Evolutionary conservation across 2,329 filamentous ascomycete species (phyloP).

Genomic region (Ceratocystis diversiconidia): DNA sequence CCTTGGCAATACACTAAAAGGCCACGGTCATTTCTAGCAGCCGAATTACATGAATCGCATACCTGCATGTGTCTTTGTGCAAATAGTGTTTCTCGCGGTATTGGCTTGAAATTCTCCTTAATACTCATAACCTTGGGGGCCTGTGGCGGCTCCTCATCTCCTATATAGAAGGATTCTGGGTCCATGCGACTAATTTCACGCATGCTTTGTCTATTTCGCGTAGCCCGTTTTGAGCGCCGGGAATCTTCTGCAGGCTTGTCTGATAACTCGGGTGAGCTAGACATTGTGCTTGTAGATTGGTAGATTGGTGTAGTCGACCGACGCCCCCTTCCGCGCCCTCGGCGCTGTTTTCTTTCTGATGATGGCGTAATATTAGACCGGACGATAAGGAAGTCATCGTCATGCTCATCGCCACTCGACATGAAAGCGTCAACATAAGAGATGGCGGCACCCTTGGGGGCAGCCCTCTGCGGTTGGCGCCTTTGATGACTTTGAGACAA

Average conservation of each 20-base stretch:
- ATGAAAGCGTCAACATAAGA: conserved; percentile 10
- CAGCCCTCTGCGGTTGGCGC: background rate
- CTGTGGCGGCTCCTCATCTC: conserved; percentile 33
- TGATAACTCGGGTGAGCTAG: conserved; percentile 23
- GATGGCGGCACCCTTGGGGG: background rate
- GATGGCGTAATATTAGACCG: conserved; percentile 26
- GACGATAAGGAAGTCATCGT: conserved; percentile 27
- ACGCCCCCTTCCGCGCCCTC: background rate
- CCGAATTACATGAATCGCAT: conserved; percentile 58
- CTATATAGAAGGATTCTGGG: conserved; percentile 40
- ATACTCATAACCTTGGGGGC: conserved; percentile 45
- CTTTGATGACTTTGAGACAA: background rate
- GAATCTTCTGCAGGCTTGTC: conserved; percentile 40
- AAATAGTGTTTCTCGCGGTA: conserved; percentile 44
- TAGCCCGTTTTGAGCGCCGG: conserved; percentile 32
- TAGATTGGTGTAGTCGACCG: conserved; percentile 4
- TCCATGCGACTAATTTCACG: conserved; percentile 41
- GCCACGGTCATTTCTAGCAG: conserved; percentile 44
- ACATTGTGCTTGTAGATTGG: conserved; percentile 18
- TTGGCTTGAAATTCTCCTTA: conserved; percentile 57
- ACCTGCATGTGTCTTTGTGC: conserved; percentile 49
- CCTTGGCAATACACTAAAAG: conserved; percentile 78
- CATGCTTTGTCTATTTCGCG: conserved; percentile 27
- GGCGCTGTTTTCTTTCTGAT: background rate
- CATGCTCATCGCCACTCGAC: conserved; percentile 24